phyloP scores from a whole-genome alignment of 805 yeast genomes.

The Nakazawaea holstii region DNA sequence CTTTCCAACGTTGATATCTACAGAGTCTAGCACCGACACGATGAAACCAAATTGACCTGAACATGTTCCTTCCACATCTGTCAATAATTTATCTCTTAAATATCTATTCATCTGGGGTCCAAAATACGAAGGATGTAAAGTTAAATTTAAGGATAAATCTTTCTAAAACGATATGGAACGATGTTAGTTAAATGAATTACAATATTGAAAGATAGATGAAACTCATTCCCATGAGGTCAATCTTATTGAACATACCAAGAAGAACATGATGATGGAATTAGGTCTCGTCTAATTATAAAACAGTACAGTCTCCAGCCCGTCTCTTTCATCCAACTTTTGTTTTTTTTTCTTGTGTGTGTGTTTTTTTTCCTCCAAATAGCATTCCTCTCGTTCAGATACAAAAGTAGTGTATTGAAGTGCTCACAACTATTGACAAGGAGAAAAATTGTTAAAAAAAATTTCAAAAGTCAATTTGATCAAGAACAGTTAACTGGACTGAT shows the following conservation, averaged over 20 bases:
- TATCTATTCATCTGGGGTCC: slow-evolving; percentile 98
- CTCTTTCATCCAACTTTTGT: too few relatives aligned
- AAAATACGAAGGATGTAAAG: slow-evolving; percentile 94
- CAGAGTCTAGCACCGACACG: slow-evolving; percentile 91
- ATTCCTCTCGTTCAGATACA: neutral
- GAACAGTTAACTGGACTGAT: too few relatives aligned
- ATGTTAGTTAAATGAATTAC: neutral
- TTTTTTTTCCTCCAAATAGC: neutral
- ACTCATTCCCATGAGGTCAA: neutral
- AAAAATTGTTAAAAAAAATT: neutral
- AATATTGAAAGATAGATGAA: neutral
- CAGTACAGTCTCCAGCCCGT: too few relatives aligned
- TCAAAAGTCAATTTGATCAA: neutral
- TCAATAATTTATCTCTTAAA: slow-evolving; percentile 80
- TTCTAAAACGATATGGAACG: slow-evolving; percentile 33
- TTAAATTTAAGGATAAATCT: slow-evolving; percentile 85
- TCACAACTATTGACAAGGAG: neutral
- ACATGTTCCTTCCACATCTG: slow-evolving; percentile 98
- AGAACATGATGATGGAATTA: slow-evolving; percentile 11
- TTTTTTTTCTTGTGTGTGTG: neutral
- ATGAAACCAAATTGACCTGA: slow-evolving; percentile 98
- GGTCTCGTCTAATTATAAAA: neutral
- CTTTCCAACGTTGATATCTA: slow-evolving; percentile 90
- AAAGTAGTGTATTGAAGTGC: neutral
- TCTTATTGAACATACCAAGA: slow-evolving; percentile 12